Evolutionary conservation across 345 rosid species (phyloP), one percentile per base, ranked within the genome.

Genomic region (Moricandia moricandioides): DNA sequence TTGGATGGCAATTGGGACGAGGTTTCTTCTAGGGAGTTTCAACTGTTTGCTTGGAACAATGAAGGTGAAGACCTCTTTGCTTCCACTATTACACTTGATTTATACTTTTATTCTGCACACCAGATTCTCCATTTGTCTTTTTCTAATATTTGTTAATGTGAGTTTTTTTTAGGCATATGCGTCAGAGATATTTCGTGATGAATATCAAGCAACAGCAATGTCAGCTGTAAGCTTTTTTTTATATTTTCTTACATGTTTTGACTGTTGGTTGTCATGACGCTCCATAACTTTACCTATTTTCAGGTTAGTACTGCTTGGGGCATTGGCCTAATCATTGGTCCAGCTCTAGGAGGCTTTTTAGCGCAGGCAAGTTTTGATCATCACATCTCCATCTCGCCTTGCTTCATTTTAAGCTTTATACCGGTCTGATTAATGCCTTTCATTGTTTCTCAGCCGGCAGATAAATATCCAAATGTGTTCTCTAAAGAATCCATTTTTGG

Each of bases 291-390:
- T 14, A 16, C 1, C n/a, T 11, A 30, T 77, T 79, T 21, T 65
- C 93, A 94, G 99, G 85, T 92, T 27, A 90, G 99, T 70, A 92
- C 99, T 39, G 83, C 98, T 39, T 94, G 98, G 98, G 97, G 97
- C 2, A 88, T 88, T 21, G 98, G 98, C 69, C 80, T 94, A 79
- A 84, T 94, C 74, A 86, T 94, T 81, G 98, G 98, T 39, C 98
- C 98, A 16, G 96, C 98, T 49, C 52, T 94, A 6, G 98, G 98
- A 13, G 97, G 97, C 29, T 91, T 84, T 45, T 75, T 91, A 47
- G 93, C 98, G 0, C 97, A 94, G 89, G 98, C 91, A 80, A 27
- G 12, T n/a, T 55, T 29, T 8, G 17, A 31, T 69, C 11, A 60
- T 13, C 14, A 40, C 5, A 3, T 65, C 24, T 47, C 31, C 12